A percentile compares a stretch with the other conserved stretches of the same genome.
These are phyloP conservation scores for Boletus sensibilis DNA, from an alignment of 768 basidiomycete genomes.

Conservation along the genomic window DNA sequence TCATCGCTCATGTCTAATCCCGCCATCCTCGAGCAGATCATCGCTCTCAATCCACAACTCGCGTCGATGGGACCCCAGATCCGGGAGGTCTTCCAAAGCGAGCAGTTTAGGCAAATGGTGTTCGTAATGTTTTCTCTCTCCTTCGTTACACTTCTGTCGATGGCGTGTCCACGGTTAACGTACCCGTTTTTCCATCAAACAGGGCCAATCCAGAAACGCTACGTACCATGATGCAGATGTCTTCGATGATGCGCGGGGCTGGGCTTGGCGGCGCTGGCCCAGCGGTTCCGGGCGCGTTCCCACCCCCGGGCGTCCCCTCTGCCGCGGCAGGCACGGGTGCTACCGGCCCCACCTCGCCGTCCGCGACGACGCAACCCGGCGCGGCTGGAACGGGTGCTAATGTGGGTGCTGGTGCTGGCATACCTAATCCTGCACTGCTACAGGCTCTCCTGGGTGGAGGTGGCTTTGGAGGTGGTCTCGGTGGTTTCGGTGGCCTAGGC, in stretches of 20 bases:
- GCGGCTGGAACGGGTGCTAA: constrained; percentile 25
- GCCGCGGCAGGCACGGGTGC: constrained; percentile 11
- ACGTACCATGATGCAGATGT: constrained; percentile 76
- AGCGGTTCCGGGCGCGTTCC: constrained; percentile 40
- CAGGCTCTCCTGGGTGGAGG: constrained; percentile 23
- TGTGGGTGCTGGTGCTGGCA: constrained; percentile 5
- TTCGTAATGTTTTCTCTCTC: constrained; percentile 32
- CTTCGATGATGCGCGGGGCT: constrained; percentile 30
- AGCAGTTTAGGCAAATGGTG: constrained; percentile 75
- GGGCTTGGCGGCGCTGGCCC: constrained; percentile 40
- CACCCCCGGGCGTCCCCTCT: constrained; percentile 60
- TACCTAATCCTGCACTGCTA: constrained; percentile 45
- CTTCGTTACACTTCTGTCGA: not conserved
- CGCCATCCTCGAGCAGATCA: constrained; percentile 82
- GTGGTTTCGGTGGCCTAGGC: constrained; percentile 30
- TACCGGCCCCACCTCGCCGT: constrained; percentile 24
- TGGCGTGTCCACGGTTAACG: not conserved
- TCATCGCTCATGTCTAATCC: constrained; percentile 83
- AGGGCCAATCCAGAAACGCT: constrained; percentile 78
- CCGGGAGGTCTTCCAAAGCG: constrained; percentile 73
- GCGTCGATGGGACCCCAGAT: constrained; percentile 76
- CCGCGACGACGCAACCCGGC: constrained; percentile 18
- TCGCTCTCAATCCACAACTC: constrained; percentile 78
- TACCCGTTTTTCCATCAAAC: not conserved
- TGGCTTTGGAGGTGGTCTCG: constrained; percentile 1